phyloP scores from a whole-genome alignment of 2,329 filamentous ascomycete genomes.

The Triangularia verruculosa region DNA sequence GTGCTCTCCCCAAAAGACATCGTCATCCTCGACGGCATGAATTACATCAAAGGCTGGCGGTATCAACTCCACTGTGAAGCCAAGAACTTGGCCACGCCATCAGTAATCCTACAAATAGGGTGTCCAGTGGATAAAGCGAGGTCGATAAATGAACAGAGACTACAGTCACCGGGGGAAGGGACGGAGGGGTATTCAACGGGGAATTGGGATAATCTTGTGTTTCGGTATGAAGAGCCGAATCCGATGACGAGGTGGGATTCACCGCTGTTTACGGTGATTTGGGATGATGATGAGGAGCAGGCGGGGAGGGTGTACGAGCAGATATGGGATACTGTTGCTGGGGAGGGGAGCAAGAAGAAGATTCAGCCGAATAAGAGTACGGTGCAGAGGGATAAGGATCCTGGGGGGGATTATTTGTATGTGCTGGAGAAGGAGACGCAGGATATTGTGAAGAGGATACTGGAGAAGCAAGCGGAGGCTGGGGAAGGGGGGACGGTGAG shows the following conservation, averaged over 20 bases:
- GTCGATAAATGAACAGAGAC: conserved; percentile 55
- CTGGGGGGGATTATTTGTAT: conserved; percentile 72
- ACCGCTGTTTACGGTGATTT: conserved; percentile 74
- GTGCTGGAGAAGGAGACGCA: conserved; percentile 76
- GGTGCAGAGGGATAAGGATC: conserved; percentile 59
- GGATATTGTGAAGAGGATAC: conserved; percentile 67
- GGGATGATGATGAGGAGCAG: conserved; percentile 68
- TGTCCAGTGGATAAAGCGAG: conserved; percentile 51
- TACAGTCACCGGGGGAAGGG: conserved; percentile 17
- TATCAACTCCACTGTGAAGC: conserved; percentile 85
- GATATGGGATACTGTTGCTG: conserved; percentile 72
- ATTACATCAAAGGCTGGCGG: conserved; percentile 88
- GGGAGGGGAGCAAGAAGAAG: conserved; percentile 51
- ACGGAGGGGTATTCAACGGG: conserved; percentile 47
- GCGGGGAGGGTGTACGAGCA: conserved; percentile 54
- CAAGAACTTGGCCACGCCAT: conserved; percentile 73
- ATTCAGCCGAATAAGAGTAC: conserved; percentile 75
- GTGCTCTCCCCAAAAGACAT: conserved; percentile 69
- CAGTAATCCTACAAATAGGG: conserved; percentile 68
- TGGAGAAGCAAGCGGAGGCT: conserved; percentile 67
- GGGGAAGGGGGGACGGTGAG: conserved; percentile 56
- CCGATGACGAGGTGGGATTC: conserved; percentile 82
- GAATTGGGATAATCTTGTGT: conserved; percentile 77
- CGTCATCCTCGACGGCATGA: conserved; percentile 74
- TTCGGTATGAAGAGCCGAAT: conserved; percentile 83